Base-by-base conservation (phyloP, 1,139 yeast species). In the Saccharomycopsis crataegensis region DNA sequence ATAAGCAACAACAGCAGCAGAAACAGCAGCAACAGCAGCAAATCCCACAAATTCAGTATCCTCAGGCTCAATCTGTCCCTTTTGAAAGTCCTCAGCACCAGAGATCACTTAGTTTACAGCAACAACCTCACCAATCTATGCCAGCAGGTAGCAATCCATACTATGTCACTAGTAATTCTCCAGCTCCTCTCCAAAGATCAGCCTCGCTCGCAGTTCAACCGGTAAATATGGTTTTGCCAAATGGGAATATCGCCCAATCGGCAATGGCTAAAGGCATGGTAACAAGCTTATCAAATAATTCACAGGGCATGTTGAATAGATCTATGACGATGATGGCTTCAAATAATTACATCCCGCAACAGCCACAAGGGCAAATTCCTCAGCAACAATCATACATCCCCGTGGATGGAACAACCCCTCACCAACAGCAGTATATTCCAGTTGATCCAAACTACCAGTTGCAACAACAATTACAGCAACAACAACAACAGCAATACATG, bases 131-230 rank as follows among this genome's bases (percentile, higher is more conserved):
- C 14, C 46, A 44, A 43, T 28, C 14, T 28, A 32, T 11, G 7
- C 16, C 49, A 34, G 14, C 50, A 22, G n/a, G n/a, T 7, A 16
- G 36, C 48, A 32, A 40, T 16, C 42, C 41, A 33, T 34, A 43
- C 28, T 22, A 31, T 6, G 9, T 8, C 48, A 34, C 17, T 41
- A 33, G 17, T 43, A 36, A 42, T n/a, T n/a, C 37, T 8, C 47
- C 40, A 31, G 49, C 22, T 8, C 9, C 17, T 32, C n/a, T 48
- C 9, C 50, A 48, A 17, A 48, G 50, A 48, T 28, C 50, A 8
- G 37, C 22, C 5, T 48, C 50, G 7, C 14, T 48, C n/a, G 40
- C 36, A 9, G 46, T 17, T 16, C 31, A 40, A 16, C 46, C 49
- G 5, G 17, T 32, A 12, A 46, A 14, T 12, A 32, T 28, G 47